Base-by-base conservation (phyloP, 176 grass and related monocot genomes). In the Phoenix dactylifera region DNA sequence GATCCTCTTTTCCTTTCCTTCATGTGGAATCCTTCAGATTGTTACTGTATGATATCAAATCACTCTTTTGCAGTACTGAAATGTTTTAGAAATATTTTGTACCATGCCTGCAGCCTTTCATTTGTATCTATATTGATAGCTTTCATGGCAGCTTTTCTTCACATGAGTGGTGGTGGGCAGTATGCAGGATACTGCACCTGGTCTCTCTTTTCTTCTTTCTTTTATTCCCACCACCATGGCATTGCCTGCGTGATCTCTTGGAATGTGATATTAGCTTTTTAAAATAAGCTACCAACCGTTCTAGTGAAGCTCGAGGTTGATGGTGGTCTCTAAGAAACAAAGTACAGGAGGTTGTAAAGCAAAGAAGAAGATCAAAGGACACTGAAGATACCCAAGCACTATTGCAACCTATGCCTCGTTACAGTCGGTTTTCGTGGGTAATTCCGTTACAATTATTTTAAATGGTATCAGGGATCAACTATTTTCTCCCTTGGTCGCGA, bases 61-160 rank as follows among this genome's bases (percentile, higher is more conserved):
- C 86, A 81, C 60, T 81, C 63, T 72, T 75, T 78, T 56, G 68
- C 28, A 49, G 29, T 60, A 69, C 66, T 74, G 69, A 60, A 71
- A 60, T 80, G 80, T 87, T 91, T 78, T 74, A 61, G 68, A 58
- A 61, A 87, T 77, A 83, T 96, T 60, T 66, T 75, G 72, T 66
- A 60, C 77, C 77, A 75, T 65, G 66, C 77, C 79, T 23, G 75
- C 82, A 84, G 84, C 77, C 76, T 88, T 78, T 24, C 57, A 22
- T 77, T 52, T 50, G 71, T 63, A 81, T 76, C 69, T 61, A 67
- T 73, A 80, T 74, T 44, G 25, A 63, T 63, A 61, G 16, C 67
- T 49, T 44, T 19, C 24, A 24, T 18, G 26, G 56, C 68, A 71
- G 68, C 57, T 71, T 71, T 69, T 60, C 55, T 59, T 81, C 75